phyloP scores from a whole-genome alignment of 1,284 basidiomycete species.

The Trichosporon sp. region DNA sequence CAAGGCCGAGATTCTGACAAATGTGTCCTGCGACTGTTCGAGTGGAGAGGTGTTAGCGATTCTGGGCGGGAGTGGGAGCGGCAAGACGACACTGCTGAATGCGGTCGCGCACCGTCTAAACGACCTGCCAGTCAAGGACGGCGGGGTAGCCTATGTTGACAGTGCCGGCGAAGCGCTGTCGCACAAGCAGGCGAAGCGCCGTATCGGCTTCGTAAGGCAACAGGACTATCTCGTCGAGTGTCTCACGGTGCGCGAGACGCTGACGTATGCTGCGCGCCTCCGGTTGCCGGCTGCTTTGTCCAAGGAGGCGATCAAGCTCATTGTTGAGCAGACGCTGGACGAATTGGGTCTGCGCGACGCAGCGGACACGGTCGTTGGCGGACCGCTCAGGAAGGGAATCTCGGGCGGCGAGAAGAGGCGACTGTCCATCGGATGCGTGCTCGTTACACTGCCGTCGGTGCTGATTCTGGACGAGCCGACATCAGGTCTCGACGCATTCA shows the following conservation, averaged over 20 bases:
- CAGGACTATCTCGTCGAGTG: slow-evolving; percentile 56
- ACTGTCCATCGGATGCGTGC: slow-evolving; percentile 78
- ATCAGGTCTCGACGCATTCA: slow-evolving; percentile 59
- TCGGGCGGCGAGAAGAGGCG: slow-evolving; percentile 81
- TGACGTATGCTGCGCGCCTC: slow-evolving; percentile 60
- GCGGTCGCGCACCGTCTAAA: slow-evolving; percentile 53
- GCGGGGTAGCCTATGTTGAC: slow-evolving; percentile 41
- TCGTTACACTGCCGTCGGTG: slow-evolving; percentile 77
- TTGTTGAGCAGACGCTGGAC: slow-evolving; percentile 62
- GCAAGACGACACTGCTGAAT: slow-evolving; percentile 58
- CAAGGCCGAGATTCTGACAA: slow-evolving; percentile 51
- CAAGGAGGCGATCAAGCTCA: slow-evolving; percentile 47
- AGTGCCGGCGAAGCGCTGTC: slow-evolving; percentile 22
- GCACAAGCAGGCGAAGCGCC: slow-evolving; percentile 45
- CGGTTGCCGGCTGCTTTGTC: slow-evolving; percentile 59
- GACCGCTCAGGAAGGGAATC: slow-evolving; percentile 64
- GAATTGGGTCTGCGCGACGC: slow-evolving; percentile 62
- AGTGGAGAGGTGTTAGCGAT: slow-evolving; percentile 56
- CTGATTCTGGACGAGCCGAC: slow-evolving; percentile 68
- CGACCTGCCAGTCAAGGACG: slow-evolving; percentile 49
- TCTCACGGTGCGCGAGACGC: slow-evolving; percentile 61
- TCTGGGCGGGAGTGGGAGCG: slow-evolving; percentile 55
- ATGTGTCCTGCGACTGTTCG: slow-evolving; percentile 51
- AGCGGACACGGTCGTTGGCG: slow-evolving; percentile 61
- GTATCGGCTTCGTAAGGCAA: slow-evolving; percentile 56